phyloP scores from a whole-genome alignment of 441 rosid genomes.

The Jatropha podagrica region DNA sequence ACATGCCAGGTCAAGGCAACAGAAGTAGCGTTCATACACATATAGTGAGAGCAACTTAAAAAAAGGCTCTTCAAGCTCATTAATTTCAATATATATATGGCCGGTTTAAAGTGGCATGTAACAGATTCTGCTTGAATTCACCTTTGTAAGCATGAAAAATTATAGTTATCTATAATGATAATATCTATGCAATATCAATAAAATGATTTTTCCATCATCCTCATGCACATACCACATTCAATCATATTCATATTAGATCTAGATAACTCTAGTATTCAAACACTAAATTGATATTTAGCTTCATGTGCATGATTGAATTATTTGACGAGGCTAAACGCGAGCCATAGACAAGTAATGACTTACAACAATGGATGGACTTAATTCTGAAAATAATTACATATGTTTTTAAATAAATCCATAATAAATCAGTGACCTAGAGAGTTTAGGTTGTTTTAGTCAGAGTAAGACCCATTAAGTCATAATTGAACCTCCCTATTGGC shows the following conservation, averaged over 20 bases:
- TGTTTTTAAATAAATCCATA: background rate
- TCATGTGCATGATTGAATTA: background rate
- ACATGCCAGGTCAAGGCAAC: background rate
- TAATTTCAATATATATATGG: slow-evolving; percentile 1
- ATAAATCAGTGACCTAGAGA: background rate
- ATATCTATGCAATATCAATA: background rate
- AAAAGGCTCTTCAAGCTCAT: background rate
- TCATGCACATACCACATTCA: background rate
- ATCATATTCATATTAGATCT: background rate
- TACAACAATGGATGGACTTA: background rate
- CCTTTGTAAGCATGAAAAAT: background rate
- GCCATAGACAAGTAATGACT: background rate
- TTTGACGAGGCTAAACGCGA: background rate
- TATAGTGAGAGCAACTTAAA: background rate
- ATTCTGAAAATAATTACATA: background rate
- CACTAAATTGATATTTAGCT: background rate
- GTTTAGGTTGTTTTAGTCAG: background rate
- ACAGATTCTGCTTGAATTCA: background rate
- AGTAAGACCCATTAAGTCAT: background rate
- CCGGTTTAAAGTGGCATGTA: background rate
- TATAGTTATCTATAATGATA: background rate
- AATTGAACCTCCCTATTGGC: background rate
- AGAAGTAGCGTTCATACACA: background rate
- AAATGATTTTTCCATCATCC: background rate
- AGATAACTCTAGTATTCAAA: background rate